Evolutionary conservation across 1,139 yeast genomes (phyloP), one percentile per base, ranked within the genome.

Genomic region (Geotrichum reessii): DNA sequence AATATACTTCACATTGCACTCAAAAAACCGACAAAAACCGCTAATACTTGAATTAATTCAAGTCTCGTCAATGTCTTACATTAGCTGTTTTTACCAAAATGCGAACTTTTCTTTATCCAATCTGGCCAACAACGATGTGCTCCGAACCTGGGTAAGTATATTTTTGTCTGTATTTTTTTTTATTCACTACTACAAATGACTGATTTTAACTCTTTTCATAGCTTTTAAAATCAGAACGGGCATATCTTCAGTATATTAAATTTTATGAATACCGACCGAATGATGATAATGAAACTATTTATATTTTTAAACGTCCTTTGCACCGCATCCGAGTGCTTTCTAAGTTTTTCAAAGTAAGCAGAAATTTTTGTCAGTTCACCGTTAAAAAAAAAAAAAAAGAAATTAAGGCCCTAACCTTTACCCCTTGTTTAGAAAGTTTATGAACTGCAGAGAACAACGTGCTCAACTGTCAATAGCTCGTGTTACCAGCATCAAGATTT

Each of bases 241-340:
- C 60, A 12, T 59, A 59, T 21, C 33, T 33, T 4, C 7, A 24
- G 25, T 79, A 78, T 61, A 63, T 75, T 47, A 60, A 64, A 9
- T 59, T 64, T 21, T 78, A 76, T 65, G 63, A 60, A 31, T 65
- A 72, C 46, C 70, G 70, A 50, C 62, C 69, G 0, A 71, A 71
- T 42, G 76, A 75, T 44, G 60, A 75, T 1, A 71, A 73, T 3
- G 67, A 73, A 3, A 74, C 73, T 59, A 65, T 71, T 17, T 69
- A 69, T 46, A 64, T 77, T 27, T 71, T 73, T 56, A 73, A 77
- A 59, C 69, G 75, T n/a, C 82, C 82, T 2, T 60, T 79, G 48
- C 67, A 74, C 17, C 71, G 79, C 58, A 64, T 78, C 24, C 65
- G 73, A 12, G 71, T 73, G 47, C 61, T 77, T 25, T 64, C 69